These are phyloP conservation scores for Paramyrothecium roridum DNA, from an alignment of 2,329 filamentous ascomycete species.

Conservation along the genomic window DNA sequence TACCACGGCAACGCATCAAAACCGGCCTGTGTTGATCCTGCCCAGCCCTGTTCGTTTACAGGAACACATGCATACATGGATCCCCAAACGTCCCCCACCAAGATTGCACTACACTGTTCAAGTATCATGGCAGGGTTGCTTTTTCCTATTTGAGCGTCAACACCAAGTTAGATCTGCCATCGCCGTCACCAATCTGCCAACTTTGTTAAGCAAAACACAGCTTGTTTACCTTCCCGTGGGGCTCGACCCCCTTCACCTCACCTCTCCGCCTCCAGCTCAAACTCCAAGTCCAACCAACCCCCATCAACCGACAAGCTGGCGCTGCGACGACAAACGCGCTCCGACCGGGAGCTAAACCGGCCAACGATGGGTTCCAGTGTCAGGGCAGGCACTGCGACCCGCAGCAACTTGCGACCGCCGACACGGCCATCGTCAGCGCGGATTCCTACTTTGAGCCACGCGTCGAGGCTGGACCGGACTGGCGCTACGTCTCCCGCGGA, in stretches of 20 bases:
- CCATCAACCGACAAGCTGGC: constrained; percentile 25
- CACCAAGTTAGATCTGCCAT: neutral
- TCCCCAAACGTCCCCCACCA: neutral
- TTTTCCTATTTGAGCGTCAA: neutral
- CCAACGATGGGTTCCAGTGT: constrained; percentile 27
- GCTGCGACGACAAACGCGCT: constrained; percentile 30
- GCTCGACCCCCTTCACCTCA: too few relatives aligned
- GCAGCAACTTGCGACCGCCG: constrained; percentile 12
- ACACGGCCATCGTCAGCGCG: constrained; percentile 19
- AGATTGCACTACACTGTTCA: neutral
- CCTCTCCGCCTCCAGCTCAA: too few relatives aligned
- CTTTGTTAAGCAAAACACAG: neutral
- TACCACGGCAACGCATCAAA: neutral
- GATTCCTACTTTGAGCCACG: constrained; percentile 14
- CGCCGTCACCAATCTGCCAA: neutral
- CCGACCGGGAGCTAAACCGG: constrained; percentile 33
- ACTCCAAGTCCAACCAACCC: constrained; percentile 3
- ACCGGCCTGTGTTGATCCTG: neutral
- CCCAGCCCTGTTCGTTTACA: neutral
- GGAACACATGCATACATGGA: neutral
- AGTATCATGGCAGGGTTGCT: neutral
- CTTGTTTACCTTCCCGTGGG: neutral
- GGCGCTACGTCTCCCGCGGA: constrained; percentile 67
- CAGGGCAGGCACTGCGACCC: constrained; percentile 18
- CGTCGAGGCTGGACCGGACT: constrained; percentile 18